These are phyloP conservation scores for Grosmannia huntii DNA, from an alignment of 2,329 filamentous ascomycete species.

Conservation along the genomic window DNA sequence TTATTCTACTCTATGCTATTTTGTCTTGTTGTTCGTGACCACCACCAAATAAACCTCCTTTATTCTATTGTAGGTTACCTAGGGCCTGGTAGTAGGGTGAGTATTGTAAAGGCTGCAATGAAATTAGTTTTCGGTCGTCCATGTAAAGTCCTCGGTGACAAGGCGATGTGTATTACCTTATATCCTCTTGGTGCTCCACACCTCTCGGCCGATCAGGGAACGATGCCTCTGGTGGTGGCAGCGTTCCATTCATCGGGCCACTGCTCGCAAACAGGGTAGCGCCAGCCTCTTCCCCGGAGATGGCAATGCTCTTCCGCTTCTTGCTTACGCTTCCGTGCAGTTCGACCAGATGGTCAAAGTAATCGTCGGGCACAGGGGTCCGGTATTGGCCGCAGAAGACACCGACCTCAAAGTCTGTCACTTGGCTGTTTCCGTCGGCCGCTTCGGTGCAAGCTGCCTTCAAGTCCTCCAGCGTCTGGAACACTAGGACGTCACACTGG, in stretches of 20 bases:
- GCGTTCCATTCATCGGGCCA: neutral
- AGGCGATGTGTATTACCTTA: too few relatives aligned
- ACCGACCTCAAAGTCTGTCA: slow-evolving; percentile 65
- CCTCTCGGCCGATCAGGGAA: too few relatives aligned
- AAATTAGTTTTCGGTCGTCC: too few relatives aligned
- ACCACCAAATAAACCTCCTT: too few relatives aligned
- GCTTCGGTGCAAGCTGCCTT: slow-evolving; percentile 65
- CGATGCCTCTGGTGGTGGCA: too few relatives aligned
- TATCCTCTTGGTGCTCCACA: too few relatives aligned
- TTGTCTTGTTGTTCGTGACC: too few relatives aligned
- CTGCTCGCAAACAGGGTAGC: neutral
- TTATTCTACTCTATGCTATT: too few relatives aligned
- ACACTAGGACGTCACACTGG: slow-evolving; percentile 41
- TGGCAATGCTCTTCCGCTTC: slow-evolving; percentile 22
- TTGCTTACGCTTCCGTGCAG: slow-evolving; percentile 51
- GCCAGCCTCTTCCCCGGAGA: neutral
- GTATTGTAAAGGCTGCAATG: too few relatives aligned
- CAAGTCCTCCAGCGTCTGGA: slow-evolving; percentile 56
- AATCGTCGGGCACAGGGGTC: slow-evolving; percentile 64
- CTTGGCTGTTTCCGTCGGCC: slow-evolving; percentile 32
- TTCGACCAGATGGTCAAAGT: slow-evolving; percentile 69
- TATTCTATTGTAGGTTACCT: too few relatives aligned
- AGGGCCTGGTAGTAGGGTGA: too few relatives aligned
- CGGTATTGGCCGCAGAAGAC: slow-evolving; percentile 85
- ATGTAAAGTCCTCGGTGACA: too few relatives aligned